phyloP scores from a whole-genome alignment of 768 basidiomycete genomes.

The Candolleomyces aberdarensis region DNA sequence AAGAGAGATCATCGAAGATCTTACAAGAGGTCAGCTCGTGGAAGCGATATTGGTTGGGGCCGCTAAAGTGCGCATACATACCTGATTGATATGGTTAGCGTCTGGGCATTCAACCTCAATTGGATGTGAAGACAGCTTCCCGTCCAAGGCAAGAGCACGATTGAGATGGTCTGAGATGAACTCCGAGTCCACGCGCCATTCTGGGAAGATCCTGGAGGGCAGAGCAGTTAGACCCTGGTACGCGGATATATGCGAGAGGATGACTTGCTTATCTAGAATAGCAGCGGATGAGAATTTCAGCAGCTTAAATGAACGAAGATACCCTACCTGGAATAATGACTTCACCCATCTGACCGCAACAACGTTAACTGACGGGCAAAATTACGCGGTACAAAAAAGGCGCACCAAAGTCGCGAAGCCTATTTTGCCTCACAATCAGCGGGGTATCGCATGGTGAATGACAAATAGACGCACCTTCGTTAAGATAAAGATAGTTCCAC shows the following conservation, averaged over 20 bases:
- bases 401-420: slow-evolving; percentile 82
- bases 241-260: neutral
- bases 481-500: slow-evolving; percentile 85
- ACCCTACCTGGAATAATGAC: slow-evolving; percentile 72
- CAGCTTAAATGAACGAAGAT: slow-evolving; percentile 2
- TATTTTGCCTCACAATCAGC: slow-evolving; percentile 18
- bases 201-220: slow-evolving; percentile 62
- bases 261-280: slow-evolving; percentile 49
- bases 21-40: slow-evolving; percentile 24
- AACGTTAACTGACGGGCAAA: slow-evolving; percentile 1
- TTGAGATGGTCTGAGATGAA: slow-evolving; percentile 81
- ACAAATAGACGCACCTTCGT: slow-evolving; percentile 52
- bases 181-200: slow-evolving; percentile 79
- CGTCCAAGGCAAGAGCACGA: slow-evolving; percentile 77
- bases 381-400: neutral
- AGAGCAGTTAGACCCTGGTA: neutral
- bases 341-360: slow-evolving; percentile 68
- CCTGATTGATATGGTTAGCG: slow-evolving; percentile 80
- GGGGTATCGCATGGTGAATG: neutral
- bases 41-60: too few species aligned
- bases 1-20: slow-evolving; percentile 89
- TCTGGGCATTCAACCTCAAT: slow-evolving; percentile 91
- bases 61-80: slow-evolving; percentile 16
- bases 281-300: slow-evolving; percentile 1
- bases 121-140: slow-evolving; percentile 86